phyloP scores from a whole-genome alignment of 2,329 filamentous ascomycete species.

The Diaporthe sp. region DNA sequence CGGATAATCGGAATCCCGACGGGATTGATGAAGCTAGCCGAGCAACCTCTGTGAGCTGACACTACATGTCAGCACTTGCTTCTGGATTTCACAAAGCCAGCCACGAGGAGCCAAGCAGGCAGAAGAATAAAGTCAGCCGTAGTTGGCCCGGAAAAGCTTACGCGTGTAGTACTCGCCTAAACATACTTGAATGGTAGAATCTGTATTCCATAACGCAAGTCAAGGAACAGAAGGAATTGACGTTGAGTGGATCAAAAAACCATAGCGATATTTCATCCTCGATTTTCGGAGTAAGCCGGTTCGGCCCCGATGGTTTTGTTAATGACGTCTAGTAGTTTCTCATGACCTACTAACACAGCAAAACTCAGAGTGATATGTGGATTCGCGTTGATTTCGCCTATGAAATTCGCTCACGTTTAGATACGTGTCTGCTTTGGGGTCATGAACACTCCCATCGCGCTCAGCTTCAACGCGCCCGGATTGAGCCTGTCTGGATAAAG shows the following conservation, averaged over 20 bases:
- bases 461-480: neutral
- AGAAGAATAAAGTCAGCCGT: neutral
- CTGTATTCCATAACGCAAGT: too few relatives aligned
- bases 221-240: too few relatives aligned
- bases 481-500: conserved; percentile 3
- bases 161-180: neutral
- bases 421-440: neutral
- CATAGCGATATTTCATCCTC: too few relatives aligned
- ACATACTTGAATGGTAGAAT: too few relatives aligned
- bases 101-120: neutral
- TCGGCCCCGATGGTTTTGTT: neutral
- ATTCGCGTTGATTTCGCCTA: neutral
- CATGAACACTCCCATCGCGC: neutral
- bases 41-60: neutral
- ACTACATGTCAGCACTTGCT: neutral
- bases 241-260: too few relatives aligned
- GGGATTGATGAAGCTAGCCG: neutral
- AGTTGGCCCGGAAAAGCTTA: neutral
- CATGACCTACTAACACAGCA: too few relatives aligned
- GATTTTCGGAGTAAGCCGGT: too few relatives aligned
- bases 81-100: neutral
- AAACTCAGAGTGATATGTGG: neutral
- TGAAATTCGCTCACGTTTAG: neutral
- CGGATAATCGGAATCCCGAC: conserved; percentile 13
- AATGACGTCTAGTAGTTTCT: neutral